Conservation (phyloP, 192 early-diverging fungal species). For the Coemansia sp. region DNA sequence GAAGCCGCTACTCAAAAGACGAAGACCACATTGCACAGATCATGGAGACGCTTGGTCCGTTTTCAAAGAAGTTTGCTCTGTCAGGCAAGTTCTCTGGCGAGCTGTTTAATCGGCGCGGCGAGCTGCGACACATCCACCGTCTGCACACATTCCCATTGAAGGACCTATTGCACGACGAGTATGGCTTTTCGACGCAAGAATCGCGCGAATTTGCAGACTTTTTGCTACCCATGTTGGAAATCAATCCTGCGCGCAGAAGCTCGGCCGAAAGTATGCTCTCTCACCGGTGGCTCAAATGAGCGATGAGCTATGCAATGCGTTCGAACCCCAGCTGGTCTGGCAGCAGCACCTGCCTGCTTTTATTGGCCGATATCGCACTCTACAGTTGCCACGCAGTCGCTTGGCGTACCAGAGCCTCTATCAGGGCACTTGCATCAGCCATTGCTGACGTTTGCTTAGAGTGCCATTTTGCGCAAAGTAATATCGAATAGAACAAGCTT, state of each 20-base stretch:
- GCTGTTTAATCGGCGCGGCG: conserved; percentile 85
- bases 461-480: too few relatives aligned
- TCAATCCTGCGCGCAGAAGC: conserved; percentile 59
- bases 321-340: too few relatives aligned
- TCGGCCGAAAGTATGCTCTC: conserved; percentile 59
- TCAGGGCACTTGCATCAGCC: too few relatives aligned
- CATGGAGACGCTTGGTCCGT: conserved; percentile 86
- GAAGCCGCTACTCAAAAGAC: conserved; percentile 80
- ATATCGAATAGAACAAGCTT: too few relatives aligned
- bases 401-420: too few relatives aligned
- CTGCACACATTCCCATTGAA: conserved; percentile 78
- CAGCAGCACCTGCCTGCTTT: too few relatives aligned
- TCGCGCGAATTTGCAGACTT: conserved; percentile 77
- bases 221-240: conserved; percentile 77
- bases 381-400: too few relatives aligned
- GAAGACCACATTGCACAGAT: conserved; percentile 99
- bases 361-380: too few relatives aligned
- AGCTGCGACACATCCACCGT: conserved; percentile 85
- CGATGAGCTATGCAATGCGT: too few relatives aligned
- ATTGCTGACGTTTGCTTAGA: too few relatives aligned
- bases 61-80: conserved; percentile 75
- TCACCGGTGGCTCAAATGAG: conserved; percentile 59
- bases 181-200: conserved; percentile 68
- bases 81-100: conserved; percentile 82
- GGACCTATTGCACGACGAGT: conserved; percentile 89